Conservation (phyloP, 2,329 filamentous ascomycete genomes). For the Tympanopsis confertula region DNA sequence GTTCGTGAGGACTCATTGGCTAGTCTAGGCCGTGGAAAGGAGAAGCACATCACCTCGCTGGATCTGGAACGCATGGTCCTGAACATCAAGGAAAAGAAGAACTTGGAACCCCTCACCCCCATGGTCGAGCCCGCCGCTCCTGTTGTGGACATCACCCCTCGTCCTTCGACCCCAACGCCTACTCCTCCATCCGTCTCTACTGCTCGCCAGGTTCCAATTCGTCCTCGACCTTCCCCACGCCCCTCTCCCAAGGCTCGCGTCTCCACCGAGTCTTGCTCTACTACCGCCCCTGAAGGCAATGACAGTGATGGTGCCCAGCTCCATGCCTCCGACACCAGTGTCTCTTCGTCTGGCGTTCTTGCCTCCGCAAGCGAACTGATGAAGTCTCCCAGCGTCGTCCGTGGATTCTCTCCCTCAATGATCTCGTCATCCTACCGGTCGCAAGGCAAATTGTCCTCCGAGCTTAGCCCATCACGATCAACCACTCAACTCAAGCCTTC, state of each 20-base stretch:
- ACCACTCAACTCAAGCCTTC: slow-evolving; percentile 10
- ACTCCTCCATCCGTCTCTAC: not conserved
- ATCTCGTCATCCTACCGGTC: slow-evolving; percentile 35
- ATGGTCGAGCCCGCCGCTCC: not conserved
- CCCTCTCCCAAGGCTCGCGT: too few species aligned
- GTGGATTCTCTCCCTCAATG: slow-evolving; percentile 73
- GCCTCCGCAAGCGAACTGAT: slow-evolving; percentile 35
- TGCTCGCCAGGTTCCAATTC: not conserved
- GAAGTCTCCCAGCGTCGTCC: slow-evolving; percentile 53
- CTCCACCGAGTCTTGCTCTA: not conserved
- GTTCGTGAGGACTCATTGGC: slow-evolving; percentile 61
- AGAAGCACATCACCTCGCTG: slow-evolving; percentile 84
- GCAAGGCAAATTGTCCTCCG: slow-evolving; percentile 57
- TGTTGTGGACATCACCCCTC: not conserved
- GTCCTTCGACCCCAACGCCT: not conserved
- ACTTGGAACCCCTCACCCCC: slow-evolving; percentile 43
- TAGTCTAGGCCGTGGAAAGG: slow-evolving; percentile 59
- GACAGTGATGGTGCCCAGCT: not conserved
- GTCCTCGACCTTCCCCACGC: too few species aligned
- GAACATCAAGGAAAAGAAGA: slow-evolving; percentile 79
- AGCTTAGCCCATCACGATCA: slow-evolving; percentile 27
- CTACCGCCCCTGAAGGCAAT: not conserved
- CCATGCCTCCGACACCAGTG: not conserved
- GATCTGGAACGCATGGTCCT: slow-evolving; percentile 90
- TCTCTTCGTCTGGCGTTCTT: slow-evolving; percentile 13